Conservation (phyloP, 495 filamentous ascomycete species). For the Baudoinia panamericana region DNA sequence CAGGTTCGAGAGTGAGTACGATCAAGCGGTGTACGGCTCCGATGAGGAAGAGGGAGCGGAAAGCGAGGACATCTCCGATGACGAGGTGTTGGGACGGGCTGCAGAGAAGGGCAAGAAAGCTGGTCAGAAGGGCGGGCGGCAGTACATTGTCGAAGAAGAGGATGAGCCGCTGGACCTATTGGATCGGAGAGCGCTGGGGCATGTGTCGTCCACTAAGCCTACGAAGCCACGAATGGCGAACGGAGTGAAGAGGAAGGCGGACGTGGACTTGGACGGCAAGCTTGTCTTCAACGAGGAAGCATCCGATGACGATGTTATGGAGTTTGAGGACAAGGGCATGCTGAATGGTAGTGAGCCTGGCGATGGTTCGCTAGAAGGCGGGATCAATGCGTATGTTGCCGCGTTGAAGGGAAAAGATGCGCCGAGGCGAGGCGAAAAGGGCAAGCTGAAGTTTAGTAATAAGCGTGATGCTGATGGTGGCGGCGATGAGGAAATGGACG, state of each 20-base stretch:
- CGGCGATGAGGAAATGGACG: slow-evolving; percentile 56
- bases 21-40: slow-evolving; percentile 86
- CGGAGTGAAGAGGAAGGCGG: slow-evolving; percentile 45
- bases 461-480: slow-evolving; percentile 47
- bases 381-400: slow-evolving; percentile 82
- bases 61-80: slow-evolving; percentile 30
- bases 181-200: slow-evolving; percentile 72
- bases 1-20: slow-evolving; percentile 79
- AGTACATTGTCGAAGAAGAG: slow-evolving; percentile 82
- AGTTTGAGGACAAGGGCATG: slow-evolving; percentile 48
- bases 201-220: slow-evolving; percentile 85
- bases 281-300: slow-evolving; percentile 52
- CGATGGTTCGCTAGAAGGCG: slow-evolving; percentile 36
- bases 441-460: slow-evolving; percentile 74
- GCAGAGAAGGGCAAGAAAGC: slow-evolving; percentile 41
- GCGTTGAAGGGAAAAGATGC: slow-evolving; percentile 78
- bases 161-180: slow-evolving; percentile 90
- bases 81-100: slow-evolving; percentile 24
- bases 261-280: slow-evolving; percentile 75
- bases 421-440: slow-evolving; percentile 64
- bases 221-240: slow-evolving; percentile 35
- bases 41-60: slow-evolving; percentile 42
- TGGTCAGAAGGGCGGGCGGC: slow-evolving; percentile 16
- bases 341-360: slow-evolving; percentile 32
- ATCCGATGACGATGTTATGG: slow-evolving; percentile 46